Conservation (phyloP, 257 asterid species). For the Mentha longifolia region DNA sequence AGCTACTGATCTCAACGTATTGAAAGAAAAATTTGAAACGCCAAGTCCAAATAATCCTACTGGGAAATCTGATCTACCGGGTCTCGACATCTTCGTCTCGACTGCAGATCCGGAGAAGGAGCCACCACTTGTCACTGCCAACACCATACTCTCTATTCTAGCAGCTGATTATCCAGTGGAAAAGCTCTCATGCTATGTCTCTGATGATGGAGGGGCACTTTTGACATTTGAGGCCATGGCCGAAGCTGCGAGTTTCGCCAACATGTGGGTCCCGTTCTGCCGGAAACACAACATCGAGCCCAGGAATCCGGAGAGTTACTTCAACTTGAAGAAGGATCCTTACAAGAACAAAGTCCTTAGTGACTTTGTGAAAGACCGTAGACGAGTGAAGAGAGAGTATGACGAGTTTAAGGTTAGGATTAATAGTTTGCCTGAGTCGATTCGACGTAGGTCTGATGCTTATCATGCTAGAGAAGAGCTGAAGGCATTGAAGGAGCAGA, state of each 20-base stretch:
- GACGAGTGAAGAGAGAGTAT: constrained; percentile 75
- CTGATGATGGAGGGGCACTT: constrained; percentile 85
- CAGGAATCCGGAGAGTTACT: constrained; percentile 68
- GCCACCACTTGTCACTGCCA: constrained; percentile 82
- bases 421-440: constrained; percentile 67
- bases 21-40: constrained; percentile 68
- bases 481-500: constrained; percentile 64
- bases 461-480: constrained; percentile 74
- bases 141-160: constrained; percentile 70
- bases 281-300: constrained; percentile 75
- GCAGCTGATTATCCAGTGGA: constrained; percentile 76
- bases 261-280: constrained; percentile 78
- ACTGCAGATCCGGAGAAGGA: constrained; percentile 86
- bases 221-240: constrained; percentile 85
- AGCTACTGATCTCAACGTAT: constrained; percentile 71
- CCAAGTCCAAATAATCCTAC: constrained; percentile 61
- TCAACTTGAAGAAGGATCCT: constrained; percentile 71
- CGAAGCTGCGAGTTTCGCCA: constrained; percentile 78
- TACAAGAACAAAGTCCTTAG: constrained; percentile 64
- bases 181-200: constrained; percentile 75
- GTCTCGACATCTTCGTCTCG: constrained; percentile 69
- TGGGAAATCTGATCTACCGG: constrained; percentile 77
- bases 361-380: constrained; percentile 74
- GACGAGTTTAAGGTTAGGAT: constrained; percentile 83
- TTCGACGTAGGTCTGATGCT: constrained; percentile 73